Conservation (phyloP, 805 yeast species). For the Candida railenensis region DNA sequence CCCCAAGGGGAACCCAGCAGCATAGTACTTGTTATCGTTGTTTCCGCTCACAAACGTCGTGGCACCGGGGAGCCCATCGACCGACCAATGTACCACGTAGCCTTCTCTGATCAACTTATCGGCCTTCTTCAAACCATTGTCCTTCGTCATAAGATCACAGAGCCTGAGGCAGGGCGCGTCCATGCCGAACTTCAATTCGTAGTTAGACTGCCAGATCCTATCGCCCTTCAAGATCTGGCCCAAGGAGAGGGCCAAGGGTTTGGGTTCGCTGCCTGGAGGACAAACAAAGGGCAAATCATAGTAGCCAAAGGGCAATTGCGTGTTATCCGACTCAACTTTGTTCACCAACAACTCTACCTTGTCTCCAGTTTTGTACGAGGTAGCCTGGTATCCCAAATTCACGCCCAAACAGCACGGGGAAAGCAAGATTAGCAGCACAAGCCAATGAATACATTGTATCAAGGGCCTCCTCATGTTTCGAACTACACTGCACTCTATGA, state of each 20-base stretch:
- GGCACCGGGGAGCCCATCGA: slow-evolving; percentile 86
- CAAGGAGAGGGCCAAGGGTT: slow-evolving; percentile 64
- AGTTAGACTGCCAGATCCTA: slow-evolving; percentile 73
- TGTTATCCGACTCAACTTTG: slow-evolving; percentile 74
- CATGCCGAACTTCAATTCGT: slow-evolving; percentile 58
- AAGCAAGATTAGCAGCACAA: background rate
- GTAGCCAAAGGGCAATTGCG: slow-evolving; percentile 75
- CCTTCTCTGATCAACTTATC: slow-evolving; percentile 62
- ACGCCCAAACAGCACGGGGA: slow-evolving; percentile 5
- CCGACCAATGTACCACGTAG: slow-evolving; percentile 78
- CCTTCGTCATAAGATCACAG: slow-evolving; percentile 65
- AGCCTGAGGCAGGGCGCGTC: slow-evolving; percentile 65
- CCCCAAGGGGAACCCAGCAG: slow-evolving; percentile 86
- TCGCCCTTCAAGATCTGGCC: slow-evolving; percentile 83
- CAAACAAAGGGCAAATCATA: slow-evolving; percentile 80
- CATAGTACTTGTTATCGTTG: slow-evolving; percentile 65
- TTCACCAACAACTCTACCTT: slow-evolving; percentile 69
- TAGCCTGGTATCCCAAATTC: slow-evolving; percentile 31
- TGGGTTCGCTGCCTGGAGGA: slow-evolving; percentile 55
- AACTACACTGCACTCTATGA: too few relatives aligned
- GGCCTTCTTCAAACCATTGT: slow-evolving; percentile 53
- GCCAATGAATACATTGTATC: background rate
- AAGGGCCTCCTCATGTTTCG: background rate
- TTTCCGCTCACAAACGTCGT: slow-evolving; percentile 69
- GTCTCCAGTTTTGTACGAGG: slow-evolving; percentile 49